Base-by-base conservation (phyloP, 306 rosid genomes). In the Inga oerstediana region DNA sequence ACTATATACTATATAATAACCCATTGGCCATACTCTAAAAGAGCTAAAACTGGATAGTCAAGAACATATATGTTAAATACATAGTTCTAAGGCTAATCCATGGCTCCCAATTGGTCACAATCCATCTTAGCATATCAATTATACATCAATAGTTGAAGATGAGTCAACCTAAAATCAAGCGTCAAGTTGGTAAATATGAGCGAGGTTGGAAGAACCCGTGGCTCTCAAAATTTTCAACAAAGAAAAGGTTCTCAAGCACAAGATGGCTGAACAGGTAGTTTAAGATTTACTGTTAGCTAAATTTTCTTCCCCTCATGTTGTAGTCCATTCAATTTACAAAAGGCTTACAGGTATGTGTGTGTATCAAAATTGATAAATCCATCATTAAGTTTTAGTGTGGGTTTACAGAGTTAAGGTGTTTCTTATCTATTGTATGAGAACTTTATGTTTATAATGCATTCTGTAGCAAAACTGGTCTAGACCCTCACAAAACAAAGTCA, bases 181-280 rank as follows among this genome's bases (percentile, higher is more conserved):
- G 98, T 14, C 88, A 88, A 32, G 94, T 95, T 12, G 98, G 99
- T 76, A 95, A 88, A 82, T 95, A 95, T 78, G 3, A 32, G 34
- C 3, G 99, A 95, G 84, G 86, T 95, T 7, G 99, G 99, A 71
- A 92, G 99, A 86, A 95, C 84, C 84, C n/a, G 97, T 90, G 85
- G 99, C 99, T 77, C 88, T 95, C 74, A 95, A 95, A 84, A 95
- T 95, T 81, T 93, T 95, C 41, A 97, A 95, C 89, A 95, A 93
- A 84, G 99, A 92, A 86, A 95, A 95, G 88, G 98, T 95, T 88
- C 98, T 95, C 78, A 95, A 87, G 84, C 98, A 95, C 90, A 95
- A 93, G 88, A 93, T 95, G 94, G 94, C 98, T 82, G 99, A 95
- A 69, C 99, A 93, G 94, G 99, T 94, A 51, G 70, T 73, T 79